A percentile compares a stretch with the other conserved stretches of the same genome.
phyloP scores from a whole-genome alignment of 148 eudicot genomes.

The Gaultheria prostrata region DNA sequence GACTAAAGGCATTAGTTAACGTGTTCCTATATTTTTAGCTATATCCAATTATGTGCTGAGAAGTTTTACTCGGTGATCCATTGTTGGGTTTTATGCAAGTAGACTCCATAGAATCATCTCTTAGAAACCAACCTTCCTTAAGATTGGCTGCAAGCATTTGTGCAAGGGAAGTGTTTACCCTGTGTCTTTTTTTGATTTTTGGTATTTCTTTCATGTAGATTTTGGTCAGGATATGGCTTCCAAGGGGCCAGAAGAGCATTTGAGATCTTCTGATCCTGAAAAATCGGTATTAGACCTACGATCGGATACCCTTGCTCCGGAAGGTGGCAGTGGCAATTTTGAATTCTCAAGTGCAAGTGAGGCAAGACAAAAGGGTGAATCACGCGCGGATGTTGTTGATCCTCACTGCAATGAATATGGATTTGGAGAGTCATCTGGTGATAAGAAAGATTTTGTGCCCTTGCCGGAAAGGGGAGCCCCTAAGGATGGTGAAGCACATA shows the following conservation, averaged over 20 bases:
- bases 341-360: conserved; percentile 22
- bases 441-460: conserved; percentile 16
- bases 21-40: not conserved
- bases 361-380: conserved; percentile 21
- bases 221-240: conserved; percentile 33
- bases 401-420: conserved; percentile 2
- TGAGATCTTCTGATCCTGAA: conserved; percentile 21
- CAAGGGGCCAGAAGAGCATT: conserved; percentile 29
- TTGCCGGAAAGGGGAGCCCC: conserved; percentile 28
- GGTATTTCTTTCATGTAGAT: conserved; percentile 51
- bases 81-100: not conserved
- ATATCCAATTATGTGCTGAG: not conserved
- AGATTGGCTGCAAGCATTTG: conserved; percentile 22
- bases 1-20: not conserved
- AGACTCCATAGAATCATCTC: conserved; percentile 7
- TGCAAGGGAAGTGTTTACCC: conserved; percentile 22
- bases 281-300: conserved; percentile 26
- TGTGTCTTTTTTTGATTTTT: conserved; percentile 26
- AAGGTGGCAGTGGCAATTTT: conserved; percentile 13
- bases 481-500: conserved; percentile 17
- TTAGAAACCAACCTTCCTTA: conserved; percentile 11
- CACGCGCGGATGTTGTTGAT: conserved; percentile 14
- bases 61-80: not conserved
- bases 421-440: conserved; percentile 12
- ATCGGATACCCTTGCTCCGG: conserved; percentile 20